phyloP scores from a whole-genome alignment of 1,139 yeast genomes.

The Sugiyamaella neomexicana region DNA sequence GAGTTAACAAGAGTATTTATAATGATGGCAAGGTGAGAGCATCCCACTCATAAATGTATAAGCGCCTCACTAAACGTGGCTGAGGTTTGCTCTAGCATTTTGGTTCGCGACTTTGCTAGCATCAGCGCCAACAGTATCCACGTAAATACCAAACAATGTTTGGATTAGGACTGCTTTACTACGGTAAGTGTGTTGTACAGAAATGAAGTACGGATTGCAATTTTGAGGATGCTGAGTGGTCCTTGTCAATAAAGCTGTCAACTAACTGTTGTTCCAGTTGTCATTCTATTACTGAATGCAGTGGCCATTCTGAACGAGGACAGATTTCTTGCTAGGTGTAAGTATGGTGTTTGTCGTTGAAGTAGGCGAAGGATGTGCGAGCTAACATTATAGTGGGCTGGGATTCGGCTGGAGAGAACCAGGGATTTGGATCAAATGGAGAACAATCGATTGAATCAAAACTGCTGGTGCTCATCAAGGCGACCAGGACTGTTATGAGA shows the following conservation, averaged over 20 bases:
- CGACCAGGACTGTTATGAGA: constrained; percentile 72
- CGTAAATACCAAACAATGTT: constrained; percentile 48
- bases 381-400: constrained; percentile 30
- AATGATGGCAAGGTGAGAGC: too few relatives aligned
- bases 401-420: constrained; percentile 35
- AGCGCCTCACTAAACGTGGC: too few relatives aligned
- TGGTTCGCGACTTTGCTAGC: neutral
- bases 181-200: constrained; percentile 41
- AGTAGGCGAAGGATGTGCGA: neutral
- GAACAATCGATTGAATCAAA: constrained; percentile 56
- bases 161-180: constrained; percentile 69
- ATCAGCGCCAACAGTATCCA: neutral
- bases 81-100: neutral
- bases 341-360: constrained; percentile 32
- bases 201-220: neutral
- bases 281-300: constrained; percentile 67
- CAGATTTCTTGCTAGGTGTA: constrained; percentile 71
- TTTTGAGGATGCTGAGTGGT: neutral
- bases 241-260: neutral
- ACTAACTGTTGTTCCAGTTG: constrained; percentile 34
- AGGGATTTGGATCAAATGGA: constrained; percentile 44
- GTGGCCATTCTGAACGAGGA: constrained; percentile 82
- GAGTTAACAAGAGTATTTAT: too few relatives aligned
- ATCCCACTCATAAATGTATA: too few relatives aligned
- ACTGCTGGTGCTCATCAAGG: constrained; percentile 63